Evolutionary conservation across 2,329 filamentous ascomycete genomes (phyloP), one percentile per base, ranked within the genome.

Genomic region (Cladosporium sp.): DNA sequence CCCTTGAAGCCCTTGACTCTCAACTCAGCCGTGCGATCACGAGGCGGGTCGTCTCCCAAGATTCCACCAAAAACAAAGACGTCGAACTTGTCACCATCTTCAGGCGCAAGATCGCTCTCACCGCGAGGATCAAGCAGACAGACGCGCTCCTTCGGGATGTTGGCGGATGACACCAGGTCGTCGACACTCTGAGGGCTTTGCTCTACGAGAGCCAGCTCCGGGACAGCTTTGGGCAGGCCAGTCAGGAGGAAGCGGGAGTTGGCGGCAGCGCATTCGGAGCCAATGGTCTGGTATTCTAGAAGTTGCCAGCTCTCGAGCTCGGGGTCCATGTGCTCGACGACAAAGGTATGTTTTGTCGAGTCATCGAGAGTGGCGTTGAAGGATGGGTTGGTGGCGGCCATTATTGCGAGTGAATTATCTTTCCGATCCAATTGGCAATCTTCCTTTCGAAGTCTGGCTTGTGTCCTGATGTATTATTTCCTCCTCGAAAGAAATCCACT

Each of bases 31-130:
- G 93, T 98, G 57, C 93, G 85, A 72, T 97, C 92, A 80, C 92
- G 77, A 44, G 92, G 92, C 56, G 92, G 92, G 68, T 97, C 89
- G 74, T 97, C 92, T 54, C 92, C 93, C 57, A 98, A 74, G 64
- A 98, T 98, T 11, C 93, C 93, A 43, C 93, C 93, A 72, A 98
- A 98, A 43, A 98, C 74, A 67, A 97, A 98, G 9, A 88, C 85
- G 64, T 95, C 89, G 70, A 98, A 98, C 2, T 69, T 73, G 33
- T 87, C 82, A 18, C 83, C 88, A 72, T 98, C 93, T 54, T 86
- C 84, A 0, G 93, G 93, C 44, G 79, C 82, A 62, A 98, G 71
- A 65, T 98, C 93, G 66, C 85, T 82, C 56, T 80, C 77, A 4
- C 90, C 93, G 41, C 87, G 77, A 1, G 93, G 93, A 70, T 98